phyloP scores from a whole-genome alignment of 179 eudicot species.

The Vitellaria paradoxa region DNA sequence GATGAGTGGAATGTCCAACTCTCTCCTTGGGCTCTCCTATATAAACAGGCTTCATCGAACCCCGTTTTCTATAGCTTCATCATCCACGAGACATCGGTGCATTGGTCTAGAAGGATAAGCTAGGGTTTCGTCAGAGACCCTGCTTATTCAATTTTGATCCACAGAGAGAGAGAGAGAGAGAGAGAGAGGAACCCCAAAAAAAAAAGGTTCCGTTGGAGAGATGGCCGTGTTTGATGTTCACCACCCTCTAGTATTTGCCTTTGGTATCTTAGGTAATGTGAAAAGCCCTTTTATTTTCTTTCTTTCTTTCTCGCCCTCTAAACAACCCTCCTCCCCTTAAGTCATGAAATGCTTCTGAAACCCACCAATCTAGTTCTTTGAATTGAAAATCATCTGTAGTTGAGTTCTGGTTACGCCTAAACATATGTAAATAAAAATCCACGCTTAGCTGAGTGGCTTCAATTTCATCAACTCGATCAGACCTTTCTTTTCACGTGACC shows the following conservation, averaged over 20 bases:
- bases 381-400: no score
- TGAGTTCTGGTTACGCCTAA: no score
- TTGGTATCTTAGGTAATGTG: conserved; percentile 15
- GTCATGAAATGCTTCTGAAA: no score
- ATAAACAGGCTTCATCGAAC: not conserved
- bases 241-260: not conserved
- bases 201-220: not conserved
- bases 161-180: conserved; percentile 7
- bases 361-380: no score
- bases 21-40: not conserved
- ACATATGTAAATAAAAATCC: no score
- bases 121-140: conserved; percentile 16
- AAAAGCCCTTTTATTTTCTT: no score
- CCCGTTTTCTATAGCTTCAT: not conserved
- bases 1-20: conserved; percentile 12
- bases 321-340: no score
- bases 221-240: conserved; percentile 2
- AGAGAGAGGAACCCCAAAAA: not conserved
- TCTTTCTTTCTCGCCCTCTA: no score
- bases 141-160: not conserved
- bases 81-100: conserved; percentile 10
- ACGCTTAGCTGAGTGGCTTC: no score
- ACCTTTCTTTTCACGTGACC: no score
- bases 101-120: not conserved
- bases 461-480: no score